Base-by-base conservation (phyloP, 176 grass and related monocot genomes). In the Ananas comosus region DNA sequence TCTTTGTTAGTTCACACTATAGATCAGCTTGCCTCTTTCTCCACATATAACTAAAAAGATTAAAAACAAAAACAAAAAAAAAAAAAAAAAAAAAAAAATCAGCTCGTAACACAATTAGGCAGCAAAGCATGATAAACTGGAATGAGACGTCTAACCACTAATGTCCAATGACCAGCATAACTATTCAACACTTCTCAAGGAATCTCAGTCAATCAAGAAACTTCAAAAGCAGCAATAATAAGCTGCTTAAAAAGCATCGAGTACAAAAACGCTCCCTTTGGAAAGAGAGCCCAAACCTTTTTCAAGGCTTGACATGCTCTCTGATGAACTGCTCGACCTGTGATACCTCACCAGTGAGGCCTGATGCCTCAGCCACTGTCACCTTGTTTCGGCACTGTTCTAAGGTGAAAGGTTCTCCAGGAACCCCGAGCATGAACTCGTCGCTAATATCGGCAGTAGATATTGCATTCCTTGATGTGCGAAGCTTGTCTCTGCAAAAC, bases 361-460 rank as follows among this genome's bases (percentile, higher is more conserved):
- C 86, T 2, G 89, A 81, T 42, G 86, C 84, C 68, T 97, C 93
- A 10, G 76, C 79, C 13, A 89, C 74, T 2, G 86, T 79, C 49
- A 92, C 89, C 65, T 83, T 90, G 77, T 97, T 97, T 64, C 83
- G 83, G 79, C 89, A 97, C 66, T 92, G 89, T 49, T 67, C 73
- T 63, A 97, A 92, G 18, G 68, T 83, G 17, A 97, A 97, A 19
- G 77, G 52, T 76, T 83, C 76, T 59, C 89, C 89, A 74, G 75
- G 81, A 64, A 87, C 76, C 29, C 93, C 93, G 51, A 97, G 76
- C 48, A 84, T 74, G 50, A 87, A 70, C 70, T 96, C 89, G 42
- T 83, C 76, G 13, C 79, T 76, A 17, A 92, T 80, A 64, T 97
- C 89, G 76, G 93, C 89, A 71, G 79, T 83, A 59, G 89, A 92